Conservation (phyloP, 192 early-diverging fungal genomes). For the Oehlia diaphana region DNA sequence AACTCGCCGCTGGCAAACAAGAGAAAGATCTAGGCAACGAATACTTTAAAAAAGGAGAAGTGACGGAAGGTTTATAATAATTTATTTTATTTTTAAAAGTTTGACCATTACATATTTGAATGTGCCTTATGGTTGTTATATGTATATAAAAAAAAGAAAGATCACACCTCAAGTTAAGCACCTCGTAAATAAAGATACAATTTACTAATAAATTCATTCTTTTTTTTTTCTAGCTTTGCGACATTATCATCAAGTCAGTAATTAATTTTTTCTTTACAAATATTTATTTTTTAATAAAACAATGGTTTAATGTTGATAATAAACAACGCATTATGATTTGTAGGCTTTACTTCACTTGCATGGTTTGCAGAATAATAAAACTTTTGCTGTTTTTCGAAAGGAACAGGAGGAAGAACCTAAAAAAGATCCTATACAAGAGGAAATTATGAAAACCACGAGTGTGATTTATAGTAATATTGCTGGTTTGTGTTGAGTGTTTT, state of each 20-base stretch:
- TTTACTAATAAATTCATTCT: background rate
- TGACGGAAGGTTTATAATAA: conserved; percentile 32
- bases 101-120: too few relatives aligned
- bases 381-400: conserved; percentile 22
- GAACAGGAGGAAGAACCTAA: conserved; percentile 20
- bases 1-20: conserved; percentile 30
- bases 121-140: too few relatives aligned
- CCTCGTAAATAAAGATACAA: too few relatives aligned
- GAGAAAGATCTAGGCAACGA: conserved; percentile 44
- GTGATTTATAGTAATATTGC: conserved; percentile 34
- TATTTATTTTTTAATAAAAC: background rate
- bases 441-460: conserved; percentile 16
- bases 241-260: conserved; percentile 40
- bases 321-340: background rate
- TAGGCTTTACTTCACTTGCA: conserved; percentile 42
- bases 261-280: background rate
- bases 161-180: too few relatives aligned
- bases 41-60: conserved; percentile 39
- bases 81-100: background rate
- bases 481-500: conserved; percentile 17
- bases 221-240: conserved; percentile 33
- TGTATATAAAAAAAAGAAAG: too few relatives aligned
- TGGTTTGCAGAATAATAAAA: conserved; percentile 39
- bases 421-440: conserved; percentile 27
- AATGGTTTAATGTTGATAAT: background rate